Percentiles rank a stretch among this genome's conserved stretches.
Evolutionary conservation across 352 stramenopile genomes (phyloP).

Genomic region (Globisporangium cylindrosporum): DNA sequence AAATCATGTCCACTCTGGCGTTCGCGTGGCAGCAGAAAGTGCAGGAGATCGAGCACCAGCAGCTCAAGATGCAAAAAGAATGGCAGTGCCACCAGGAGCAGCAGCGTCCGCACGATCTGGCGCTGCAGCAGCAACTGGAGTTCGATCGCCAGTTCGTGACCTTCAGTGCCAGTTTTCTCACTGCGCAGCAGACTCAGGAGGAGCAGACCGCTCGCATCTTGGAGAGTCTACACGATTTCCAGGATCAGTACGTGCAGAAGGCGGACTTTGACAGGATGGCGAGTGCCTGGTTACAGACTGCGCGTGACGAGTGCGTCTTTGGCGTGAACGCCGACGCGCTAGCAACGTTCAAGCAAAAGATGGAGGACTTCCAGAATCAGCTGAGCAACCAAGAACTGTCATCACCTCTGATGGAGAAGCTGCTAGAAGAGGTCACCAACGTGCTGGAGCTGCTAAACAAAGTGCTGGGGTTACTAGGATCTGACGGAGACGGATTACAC

Average conservation of each 20-base stretch:
- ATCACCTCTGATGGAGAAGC: conserved; percentile 22
- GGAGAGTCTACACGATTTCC: conserved; percentile 18
- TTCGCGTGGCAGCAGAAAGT: conserved; percentile 12
- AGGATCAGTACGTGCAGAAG: conserved; percentile 26
- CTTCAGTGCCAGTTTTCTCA: conserved; percentile 22
- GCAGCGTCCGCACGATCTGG: conserved; percentile 11
- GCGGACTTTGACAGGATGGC: conserved; percentile 27
- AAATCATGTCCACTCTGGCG: neutral
- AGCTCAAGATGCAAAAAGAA: conserved; percentile 15
- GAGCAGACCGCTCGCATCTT: conserved; percentile 21
- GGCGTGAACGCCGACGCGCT: conserved; percentile 37
- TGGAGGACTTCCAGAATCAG: conserved; percentile 30
- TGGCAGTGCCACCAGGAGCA: conserved; percentile 22
- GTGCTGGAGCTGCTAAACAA: conserved; percentile 32
- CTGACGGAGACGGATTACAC: conserved; percentile 16
- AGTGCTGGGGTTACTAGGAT: conserved; percentile 18
- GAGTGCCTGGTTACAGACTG: conserved; percentile 38
- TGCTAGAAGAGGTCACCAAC: conserved; percentile 32
- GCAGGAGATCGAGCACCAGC: conserved; percentile 13
- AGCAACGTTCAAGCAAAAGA: conserved; percentile 26
- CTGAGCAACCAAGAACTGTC: conserved; percentile 27
- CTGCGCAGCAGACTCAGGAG: conserved; percentile 28
- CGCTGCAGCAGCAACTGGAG: conserved; percentile 25
- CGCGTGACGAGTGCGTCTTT: conserved; percentile 55
- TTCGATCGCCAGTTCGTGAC: conserved; percentile 23